phyloP scores from a whole-genome alignment of 768 basidiomycete species.

The Rhodotorula toruloides region DNA sequence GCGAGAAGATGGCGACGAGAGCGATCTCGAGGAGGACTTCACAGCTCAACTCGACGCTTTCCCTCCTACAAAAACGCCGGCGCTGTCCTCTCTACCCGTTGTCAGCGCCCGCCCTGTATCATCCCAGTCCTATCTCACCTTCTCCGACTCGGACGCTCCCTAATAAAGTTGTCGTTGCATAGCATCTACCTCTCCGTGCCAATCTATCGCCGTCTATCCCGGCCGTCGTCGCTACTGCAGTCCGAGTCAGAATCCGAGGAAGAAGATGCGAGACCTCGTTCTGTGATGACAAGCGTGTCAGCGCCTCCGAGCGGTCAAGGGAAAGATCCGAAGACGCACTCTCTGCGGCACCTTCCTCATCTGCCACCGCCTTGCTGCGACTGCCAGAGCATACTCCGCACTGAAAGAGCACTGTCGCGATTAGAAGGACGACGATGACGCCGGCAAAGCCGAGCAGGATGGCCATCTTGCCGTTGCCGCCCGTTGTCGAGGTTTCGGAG shows the following conservation, averaged over 20 bases:
- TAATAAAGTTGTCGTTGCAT: not conserved
- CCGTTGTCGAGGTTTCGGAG: too few species aligned
- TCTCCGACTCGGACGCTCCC: constrained; percentile 3
- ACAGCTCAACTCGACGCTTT: not conserved
- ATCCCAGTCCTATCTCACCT: constrained; percentile 12
- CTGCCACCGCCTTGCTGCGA: not conserved
- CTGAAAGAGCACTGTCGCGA: not conserved
- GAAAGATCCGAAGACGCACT: not conserved
- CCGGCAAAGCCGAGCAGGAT: not conserved
- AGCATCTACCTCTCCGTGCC: not conserved
- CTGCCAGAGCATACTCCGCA: not conserved
- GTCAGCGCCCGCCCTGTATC: not conserved
- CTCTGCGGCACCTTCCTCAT: not conserved
- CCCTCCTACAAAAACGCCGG: not conserved
- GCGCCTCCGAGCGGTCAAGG: not conserved
- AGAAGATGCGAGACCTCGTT: not conserved
- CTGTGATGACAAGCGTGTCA: not conserved
- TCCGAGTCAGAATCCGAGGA: not conserved
- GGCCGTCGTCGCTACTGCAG: not conserved
- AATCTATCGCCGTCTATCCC: not conserved
- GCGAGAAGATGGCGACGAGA: not conserved
- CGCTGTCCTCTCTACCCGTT: not conserved
- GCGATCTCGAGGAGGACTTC: not conserved
- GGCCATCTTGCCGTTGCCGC: not conserved
- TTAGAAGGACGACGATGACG: not conserved